A percentile compares a stretch with the other conserved stretches of the same genome.
Conservation (phyloP, 2,329 filamentous ascomycete species). For the Colletotrichum camelliae region DNA sequence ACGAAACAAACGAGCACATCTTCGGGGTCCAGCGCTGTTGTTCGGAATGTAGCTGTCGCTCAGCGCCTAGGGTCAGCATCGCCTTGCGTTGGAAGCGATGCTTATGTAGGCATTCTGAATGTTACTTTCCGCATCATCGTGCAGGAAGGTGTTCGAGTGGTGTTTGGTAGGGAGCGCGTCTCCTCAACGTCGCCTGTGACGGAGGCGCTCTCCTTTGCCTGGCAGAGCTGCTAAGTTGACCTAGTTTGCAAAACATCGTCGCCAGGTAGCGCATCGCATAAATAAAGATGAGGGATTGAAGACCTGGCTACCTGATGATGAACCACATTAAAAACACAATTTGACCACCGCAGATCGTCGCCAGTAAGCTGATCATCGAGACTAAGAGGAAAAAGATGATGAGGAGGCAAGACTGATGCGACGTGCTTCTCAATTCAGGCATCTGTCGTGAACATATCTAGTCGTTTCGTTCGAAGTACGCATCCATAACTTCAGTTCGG, state of each 20-base stretch:
- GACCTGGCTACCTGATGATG: background rate
- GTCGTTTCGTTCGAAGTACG: background rate
- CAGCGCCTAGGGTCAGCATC: slow-evolving; percentile 13
- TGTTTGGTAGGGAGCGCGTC: slow-evolving; percentile 15
- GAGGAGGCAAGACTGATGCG: background rate
- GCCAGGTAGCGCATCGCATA: background rate
- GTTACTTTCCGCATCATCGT: slow-evolving; percentile 22
- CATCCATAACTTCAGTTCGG: background rate
- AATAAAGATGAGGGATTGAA: background rate
- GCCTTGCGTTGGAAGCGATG: slow-evolving; percentile 10
- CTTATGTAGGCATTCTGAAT: slow-evolving; percentile 23
- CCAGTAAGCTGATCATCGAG: background rate
- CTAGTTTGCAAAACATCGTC: background rate
- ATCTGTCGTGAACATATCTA: background rate
- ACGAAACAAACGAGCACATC: slow-evolving; percentile 9
- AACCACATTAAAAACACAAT: background rate
- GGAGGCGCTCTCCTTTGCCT: slow-evolving; percentile 11
- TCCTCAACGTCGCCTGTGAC: slow-evolving; percentile 2
- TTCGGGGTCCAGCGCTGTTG: background rate
- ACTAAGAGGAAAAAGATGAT: background rate
- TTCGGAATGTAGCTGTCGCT: slow-evolving; percentile 12
- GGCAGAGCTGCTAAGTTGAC: slow-evolving; percentile 2
- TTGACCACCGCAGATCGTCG: background rate
- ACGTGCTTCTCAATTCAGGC: background rate
- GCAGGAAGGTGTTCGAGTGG: background rate